Percentiles rank a stretch among this genome's conserved stretches.
Conservation (phyloP, 176 grass and related monocot genomes). For the Elaeis guineensis region DNA sequence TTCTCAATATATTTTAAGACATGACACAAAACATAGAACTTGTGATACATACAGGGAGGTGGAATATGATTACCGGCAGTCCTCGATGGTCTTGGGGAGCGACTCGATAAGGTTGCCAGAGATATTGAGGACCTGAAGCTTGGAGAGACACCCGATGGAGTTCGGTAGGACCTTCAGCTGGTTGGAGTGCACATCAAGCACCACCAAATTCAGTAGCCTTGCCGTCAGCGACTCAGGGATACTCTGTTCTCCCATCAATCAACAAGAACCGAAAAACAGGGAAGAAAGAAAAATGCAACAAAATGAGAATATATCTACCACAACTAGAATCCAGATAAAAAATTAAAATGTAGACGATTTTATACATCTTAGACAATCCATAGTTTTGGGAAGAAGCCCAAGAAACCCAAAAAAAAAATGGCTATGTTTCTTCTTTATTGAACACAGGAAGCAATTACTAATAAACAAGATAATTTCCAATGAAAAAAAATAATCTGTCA, state of each 20-base stretch:
- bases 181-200: slow-evolving; percentile 89
- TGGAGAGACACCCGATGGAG: slow-evolving; percentile 95
- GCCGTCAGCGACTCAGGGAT: slow-evolving; percentile 91
- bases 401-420: too few relatives aligned
- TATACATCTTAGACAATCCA: too few relatives aligned
- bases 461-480: too few relatives aligned
- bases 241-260: slow-evolving; percentile 29
- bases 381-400: too few relatives aligned
- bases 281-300: not conserved
- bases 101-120: slow-evolving; percentile 81
- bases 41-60: not conserved
- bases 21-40: too few relatives aligned
- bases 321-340: too few relatives aligned
- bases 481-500: too few relatives aligned
- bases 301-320: not conserved
- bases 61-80: slow-evolving; percentile 48
- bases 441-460: too few relatives aligned
- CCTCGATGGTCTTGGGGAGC: slow-evolving; percentile 73
- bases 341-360: too few relatives aligned
- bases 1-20: too few relatives aligned
- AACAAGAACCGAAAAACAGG: not conserved
- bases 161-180: slow-evolving; percentile 84
- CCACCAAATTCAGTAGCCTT: slow-evolving; percentile 70
- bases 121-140: slow-evolving; percentile 83
- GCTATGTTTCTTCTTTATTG: too few relatives aligned